Evolutionary conservation across 2,329 filamentous ascomycete genomes (phyloP), one percentile per base, ranked within the genome.

Genomic region (Aureobasidium uvarum): DNA sequence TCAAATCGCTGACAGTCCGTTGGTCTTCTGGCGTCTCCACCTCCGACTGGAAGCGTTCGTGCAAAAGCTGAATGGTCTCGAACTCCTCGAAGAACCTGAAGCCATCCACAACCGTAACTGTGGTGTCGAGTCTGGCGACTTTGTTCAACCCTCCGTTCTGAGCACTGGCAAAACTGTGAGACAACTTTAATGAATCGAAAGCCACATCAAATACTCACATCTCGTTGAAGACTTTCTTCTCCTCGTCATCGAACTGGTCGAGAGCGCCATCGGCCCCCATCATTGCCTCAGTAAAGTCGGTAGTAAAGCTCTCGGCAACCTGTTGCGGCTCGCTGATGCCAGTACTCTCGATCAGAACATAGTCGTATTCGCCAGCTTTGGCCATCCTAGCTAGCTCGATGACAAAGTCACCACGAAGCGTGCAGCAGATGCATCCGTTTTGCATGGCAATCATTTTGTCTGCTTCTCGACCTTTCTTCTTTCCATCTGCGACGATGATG

Each of bases 61-160:
- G 87, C 0, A 91, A 76, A 16, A 91, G 82, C 66, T 91, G 87
- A 1, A 82, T 81, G 0, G 89, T 91, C 70, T 89, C 84, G 72
- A 92, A 91, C 72, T 90, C 89, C 59, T 87, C 81, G 69, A 90
- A 84, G 70, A 91, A 84, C 31, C 88, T 89, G 74, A 91, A 90
- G 0, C 88, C 86, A 71, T 91, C 89, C 38, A 92, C 85, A 18
- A 91, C 85, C 0, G 89, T 91, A 28, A 89, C 88, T 1, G 87
- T 88, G 0, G 88, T 91, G 70, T 91, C 89, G 0, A 91, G 82
- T 1, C 80, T 81, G 2, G 87, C 87, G 64, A 91, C 81, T 46
- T 83, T 86, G 45, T 89, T 84, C 2, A 91, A 73, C 0, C 89
- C 89, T 4, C 88, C 88, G 8, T 85, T 79, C 23, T 83, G 76